These are phyloP conservation scores for Angomonas ambiguus DNA, from an alignment of 208 protist species.

Conservation along the genomic window DNA sequence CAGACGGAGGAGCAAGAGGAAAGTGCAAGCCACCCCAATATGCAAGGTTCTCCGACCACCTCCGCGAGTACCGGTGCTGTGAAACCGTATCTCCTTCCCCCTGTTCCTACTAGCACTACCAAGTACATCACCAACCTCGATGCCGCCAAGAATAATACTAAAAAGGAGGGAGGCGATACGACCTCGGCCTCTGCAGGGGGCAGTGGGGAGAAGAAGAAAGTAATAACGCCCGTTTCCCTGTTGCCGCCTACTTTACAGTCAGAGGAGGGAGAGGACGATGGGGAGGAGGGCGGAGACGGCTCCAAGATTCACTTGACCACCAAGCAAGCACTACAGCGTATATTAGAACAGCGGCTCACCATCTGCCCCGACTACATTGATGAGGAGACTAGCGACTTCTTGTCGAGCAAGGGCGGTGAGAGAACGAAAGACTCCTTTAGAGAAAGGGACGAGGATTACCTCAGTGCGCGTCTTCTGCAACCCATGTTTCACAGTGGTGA, in stretches of 20 bases:
- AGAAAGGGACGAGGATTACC: conserved; percentile 6
- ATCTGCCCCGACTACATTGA: neutral
- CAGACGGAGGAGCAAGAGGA: neutral
- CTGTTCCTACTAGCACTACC: neutral
- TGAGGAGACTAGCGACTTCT: neutral
- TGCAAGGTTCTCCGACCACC: too few relatives aligned
- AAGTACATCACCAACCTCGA: neutral
- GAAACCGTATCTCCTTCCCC: neutral
- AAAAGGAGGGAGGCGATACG: neutral
- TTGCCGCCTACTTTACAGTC: neutral
- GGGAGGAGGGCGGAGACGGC: neutral
- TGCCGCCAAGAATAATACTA: neutral
- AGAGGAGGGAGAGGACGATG: neutral
- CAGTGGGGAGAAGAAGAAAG: neutral
- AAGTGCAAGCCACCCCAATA: too few relatives aligned
- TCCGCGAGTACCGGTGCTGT: neutral
- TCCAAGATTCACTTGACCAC: neutral
- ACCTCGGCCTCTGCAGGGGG: neutral
- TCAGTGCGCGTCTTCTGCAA: conserved; percentile 2
- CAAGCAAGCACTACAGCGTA: neutral
- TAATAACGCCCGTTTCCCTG: neutral
- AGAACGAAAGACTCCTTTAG: neutral
- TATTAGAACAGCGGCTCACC: neutral
- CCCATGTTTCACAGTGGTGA: neutral
- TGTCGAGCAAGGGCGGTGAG: neutral